Conservation (phyloP, 345 rosid species). For the Citrus maxima region DNA sequence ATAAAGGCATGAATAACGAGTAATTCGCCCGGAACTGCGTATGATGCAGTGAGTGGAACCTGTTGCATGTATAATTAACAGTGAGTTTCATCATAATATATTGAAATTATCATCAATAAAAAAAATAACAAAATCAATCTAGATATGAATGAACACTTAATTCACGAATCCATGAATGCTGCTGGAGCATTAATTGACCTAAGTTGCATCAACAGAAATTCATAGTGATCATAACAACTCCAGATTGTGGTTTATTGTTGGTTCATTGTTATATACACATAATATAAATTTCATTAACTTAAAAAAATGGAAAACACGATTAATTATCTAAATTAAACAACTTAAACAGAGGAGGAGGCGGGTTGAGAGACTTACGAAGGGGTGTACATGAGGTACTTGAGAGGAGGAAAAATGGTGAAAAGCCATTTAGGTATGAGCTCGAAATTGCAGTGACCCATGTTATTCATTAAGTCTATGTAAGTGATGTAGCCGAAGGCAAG, state of each 20-base stretch:
- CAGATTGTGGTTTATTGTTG: too few species aligned
- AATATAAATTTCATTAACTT: too few species aligned
- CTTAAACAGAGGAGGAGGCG: neutral
- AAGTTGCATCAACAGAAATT: too few species aligned
- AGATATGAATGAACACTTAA: too few species aligned
- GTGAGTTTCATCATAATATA: neutral
- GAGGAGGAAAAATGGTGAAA: slow-evolving; percentile 61
- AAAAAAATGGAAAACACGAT: too few species aligned
- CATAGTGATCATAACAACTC: too few species aligned
- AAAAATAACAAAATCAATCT: too few species aligned
- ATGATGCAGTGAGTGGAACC: slow-evolving; percentile 56
- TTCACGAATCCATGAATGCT: too few species aligned
- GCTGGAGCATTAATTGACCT: too few species aligned
- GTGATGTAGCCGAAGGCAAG: slow-evolving; percentile 29
- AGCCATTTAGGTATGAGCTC: slow-evolving; percentile 58
- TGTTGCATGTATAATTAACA: neutral
- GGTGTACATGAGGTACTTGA: slow-evolving; percentile 74
- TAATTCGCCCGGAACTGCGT: slow-evolving; percentile 52
- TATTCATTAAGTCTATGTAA: slow-evolving; percentile 70
- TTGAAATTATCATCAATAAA: too few species aligned
- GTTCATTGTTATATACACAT: too few species aligned
- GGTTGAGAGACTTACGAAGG: slow-evolving; percentile 41
- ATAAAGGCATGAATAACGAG: slow-evolving; percentile 51
- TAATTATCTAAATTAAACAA: too few species aligned
- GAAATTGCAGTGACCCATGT: slow-evolving; percentile 88